Evolutionary conservation across 2,329 filamentous ascomycete species (phyloP), one percentile per base, ranked within the genome.

Genomic region (Dactylella cylindrospora): DNA sequence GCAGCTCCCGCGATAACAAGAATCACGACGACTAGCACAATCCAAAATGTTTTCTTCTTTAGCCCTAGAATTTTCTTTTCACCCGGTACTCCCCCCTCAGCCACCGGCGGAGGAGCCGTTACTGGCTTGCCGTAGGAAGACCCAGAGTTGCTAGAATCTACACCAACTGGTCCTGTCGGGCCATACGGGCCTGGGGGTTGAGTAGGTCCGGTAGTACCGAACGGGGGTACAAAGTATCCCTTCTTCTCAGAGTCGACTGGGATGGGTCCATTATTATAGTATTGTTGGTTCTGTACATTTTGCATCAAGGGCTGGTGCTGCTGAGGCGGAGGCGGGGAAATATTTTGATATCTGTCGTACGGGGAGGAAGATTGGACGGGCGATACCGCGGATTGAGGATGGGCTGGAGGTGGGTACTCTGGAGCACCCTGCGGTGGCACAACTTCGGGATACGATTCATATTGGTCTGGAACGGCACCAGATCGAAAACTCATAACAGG

Each of bases 41-140:
- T 61, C 55, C 55, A 61, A 25, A 61, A 61, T 3, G 43, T 53
- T 20, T 61, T 61, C 29, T 45, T 61, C 43, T 53, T 61, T n/a
- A 61, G 38, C 15, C 55, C 55, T 7, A 61, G 13, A 23, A 61
- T 61, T 26, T 53, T 61, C 17, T 53, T 61, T 19, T 61, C 55
- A 5, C 35, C 29, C 36, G 54, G 46, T 7, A 40, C 32, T 3
- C 19, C 20, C 23, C 15, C 49, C 32, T 61, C 52, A 10, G 41
- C 35, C 19, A 28, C 36, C 12, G 47, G 55, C 17, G 47, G 39
- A 1, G 54, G 54, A 9, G 52, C 40, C 2, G 22, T 29, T 3
- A 13, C 26, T 25, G 13, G 15, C 3, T 36, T 43, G 8, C 26
- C 41, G 23, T 46, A 41, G 13, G 47, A 12, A 36, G 44, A 22